Conservation (phyloP, 768 basidiomycete species). For the Pleurotus salmoneostramineus region DNA sequence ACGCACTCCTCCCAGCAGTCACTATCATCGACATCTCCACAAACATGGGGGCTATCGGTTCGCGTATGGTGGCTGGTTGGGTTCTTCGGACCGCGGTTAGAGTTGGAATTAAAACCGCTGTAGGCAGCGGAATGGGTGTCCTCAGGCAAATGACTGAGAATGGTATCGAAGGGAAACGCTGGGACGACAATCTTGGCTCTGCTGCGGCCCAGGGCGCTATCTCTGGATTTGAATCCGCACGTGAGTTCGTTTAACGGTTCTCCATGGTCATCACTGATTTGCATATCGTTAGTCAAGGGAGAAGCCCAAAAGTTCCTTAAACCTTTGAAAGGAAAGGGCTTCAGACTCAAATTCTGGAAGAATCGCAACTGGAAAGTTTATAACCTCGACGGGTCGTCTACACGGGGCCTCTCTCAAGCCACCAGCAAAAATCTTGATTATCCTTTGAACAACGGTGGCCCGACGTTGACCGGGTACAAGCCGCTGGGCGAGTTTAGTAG, state of each 20-base stretch:
- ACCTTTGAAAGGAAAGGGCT: conserved; percentile 2
- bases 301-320: neutral
- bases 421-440: neutral
- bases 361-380: conserved; percentile 6
- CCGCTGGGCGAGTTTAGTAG: neutral
- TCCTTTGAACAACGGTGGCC: neutral
- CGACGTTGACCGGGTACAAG: neutral
- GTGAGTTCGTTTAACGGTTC: neutral
- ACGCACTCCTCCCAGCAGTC: conserved; percentile 5
- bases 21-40: neutral
- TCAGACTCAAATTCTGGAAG: conserved; percentile 5
- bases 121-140: neutral
- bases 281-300: neutral
- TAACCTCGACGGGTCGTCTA: neutral
- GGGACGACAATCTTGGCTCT: neutral
- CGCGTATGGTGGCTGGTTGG: conserved; percentile 3
- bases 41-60: conserved; percentile 4
- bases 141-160: conserved; percentile 3
- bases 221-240: neutral
- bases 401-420: neutral
- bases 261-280: neutral
- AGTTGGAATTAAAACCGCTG: neutral
- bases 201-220: neutral
- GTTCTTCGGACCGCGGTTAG: neutral
- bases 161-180: conserved; percentile 6